phyloP scores from a whole-genome alignment of 2,329 filamentous ascomycete species.

The Fusarium falciforme region DNA sequence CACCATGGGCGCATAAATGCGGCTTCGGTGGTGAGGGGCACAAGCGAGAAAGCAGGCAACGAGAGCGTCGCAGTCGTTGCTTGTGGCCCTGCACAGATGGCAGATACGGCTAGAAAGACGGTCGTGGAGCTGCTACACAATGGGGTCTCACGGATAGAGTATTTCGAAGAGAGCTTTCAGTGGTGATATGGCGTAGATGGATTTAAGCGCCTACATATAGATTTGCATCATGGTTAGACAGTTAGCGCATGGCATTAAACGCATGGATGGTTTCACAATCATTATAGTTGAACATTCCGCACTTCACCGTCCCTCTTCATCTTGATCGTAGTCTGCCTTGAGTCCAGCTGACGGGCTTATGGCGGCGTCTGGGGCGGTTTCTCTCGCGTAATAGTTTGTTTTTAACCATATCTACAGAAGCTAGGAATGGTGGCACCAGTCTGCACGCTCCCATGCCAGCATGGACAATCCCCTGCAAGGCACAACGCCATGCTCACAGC shows the following conservation, averaged over 20 bases:
- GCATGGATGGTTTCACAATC: background rate
- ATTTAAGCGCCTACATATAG: background rate
- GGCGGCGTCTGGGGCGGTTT: background rate
- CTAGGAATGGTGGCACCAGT: background rate
- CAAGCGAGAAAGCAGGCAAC: conserved; percentile 30
- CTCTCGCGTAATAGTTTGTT: background rate
- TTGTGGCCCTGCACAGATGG: conserved; percentile 59
- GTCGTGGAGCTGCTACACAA: conserved; percentile 47
- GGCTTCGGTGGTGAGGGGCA: conserved; percentile 45
- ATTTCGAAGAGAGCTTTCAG: conserved; percentile 58
- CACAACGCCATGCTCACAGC: background rate
- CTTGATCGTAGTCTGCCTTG: background rate
- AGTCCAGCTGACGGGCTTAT: background rate
- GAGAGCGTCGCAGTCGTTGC: conserved; percentile 55
- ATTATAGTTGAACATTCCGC: background rate
- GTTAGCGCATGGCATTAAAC: background rate
- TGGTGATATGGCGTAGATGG: conserved; percentile 46
- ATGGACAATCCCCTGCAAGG: background rate
- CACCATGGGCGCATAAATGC: conserved; percentile 50
- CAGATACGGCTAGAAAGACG: conserved; percentile 54
- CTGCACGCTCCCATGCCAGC: too few relatives aligned
- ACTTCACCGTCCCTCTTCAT: background rate
- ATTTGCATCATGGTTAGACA: background rate
- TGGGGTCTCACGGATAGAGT: conserved; percentile 48
- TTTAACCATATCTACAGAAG: background rate